Conservation (phyloP, 176 grass and related monocot species). For the Coix lacrymajobi region DNA sequence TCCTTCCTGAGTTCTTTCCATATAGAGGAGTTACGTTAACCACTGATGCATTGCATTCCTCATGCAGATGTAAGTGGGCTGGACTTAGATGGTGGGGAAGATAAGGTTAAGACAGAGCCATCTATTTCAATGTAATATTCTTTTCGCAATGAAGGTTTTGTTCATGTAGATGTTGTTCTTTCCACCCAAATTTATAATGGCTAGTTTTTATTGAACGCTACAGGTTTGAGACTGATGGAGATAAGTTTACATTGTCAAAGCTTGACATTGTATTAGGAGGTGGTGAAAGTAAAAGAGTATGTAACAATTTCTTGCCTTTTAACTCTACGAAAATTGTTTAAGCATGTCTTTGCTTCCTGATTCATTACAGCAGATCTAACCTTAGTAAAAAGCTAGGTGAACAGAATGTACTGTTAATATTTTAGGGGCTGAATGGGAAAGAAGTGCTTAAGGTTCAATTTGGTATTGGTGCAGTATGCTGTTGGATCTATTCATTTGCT, state of each 20-base stretch:
- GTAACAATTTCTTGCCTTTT: slow-evolving; percentile 7
- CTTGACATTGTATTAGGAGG: slow-evolving; percentile 75
- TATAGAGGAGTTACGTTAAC: slow-evolving; percentile 13
- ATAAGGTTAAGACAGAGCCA: slow-evolving; percentile 33
- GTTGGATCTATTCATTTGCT: slow-evolving; percentile 14
- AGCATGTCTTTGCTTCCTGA: neutral
- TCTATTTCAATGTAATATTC: slow-evolving; percentile 56
- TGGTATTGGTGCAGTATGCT: neutral
- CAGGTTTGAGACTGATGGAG: slow-evolving; percentile 61
- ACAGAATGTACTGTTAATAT: neutral
- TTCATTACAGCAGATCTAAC: neutral
- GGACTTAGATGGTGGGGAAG: slow-evolving; percentile 29
- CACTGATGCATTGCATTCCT: neutral
- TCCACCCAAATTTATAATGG: slow-evolving; percentile 4
- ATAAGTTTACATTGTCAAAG: slow-evolving; percentile 60
- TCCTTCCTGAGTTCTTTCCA: neutral
- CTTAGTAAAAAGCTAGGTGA: neutral
- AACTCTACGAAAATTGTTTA: slow-evolving; percentile 24
- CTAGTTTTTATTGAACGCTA: slow-evolving; percentile 36
- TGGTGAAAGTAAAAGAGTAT: slow-evolving; percentile 78
- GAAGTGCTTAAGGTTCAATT: neutral
- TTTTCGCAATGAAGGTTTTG: slow-evolving; percentile 1
- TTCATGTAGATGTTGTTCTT: slow-evolving; percentile 5
- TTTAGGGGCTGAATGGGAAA: neutral
- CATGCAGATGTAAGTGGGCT: slow-evolving; percentile 46